Base-by-base conservation (phyloP, 2,329 filamentous ascomycete genomes). In the Aspergillus neotritici region DNA sequence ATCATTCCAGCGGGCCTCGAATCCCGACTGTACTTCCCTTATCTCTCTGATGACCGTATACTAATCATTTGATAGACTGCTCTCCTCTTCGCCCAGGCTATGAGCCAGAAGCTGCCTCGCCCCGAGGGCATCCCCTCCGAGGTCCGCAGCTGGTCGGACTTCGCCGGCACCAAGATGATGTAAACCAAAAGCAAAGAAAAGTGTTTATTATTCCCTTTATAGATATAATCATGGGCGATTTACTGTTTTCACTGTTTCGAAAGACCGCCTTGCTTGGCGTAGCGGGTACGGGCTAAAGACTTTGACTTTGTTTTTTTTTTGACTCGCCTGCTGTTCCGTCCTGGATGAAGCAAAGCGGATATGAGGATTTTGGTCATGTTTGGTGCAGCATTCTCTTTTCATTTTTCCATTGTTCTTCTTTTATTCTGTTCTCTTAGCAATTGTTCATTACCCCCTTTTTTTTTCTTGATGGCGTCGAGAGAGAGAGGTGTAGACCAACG, bases 61-160 rank as follows among this genome's bases (percentile, higher is more conserved):
- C 45, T 71, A 59, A 72, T 51, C 9, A 6, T 34, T 34, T 41
- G 34, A 8, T 53, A 96, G 89, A 98, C 93, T 56, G 91, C 93
- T 48, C 83, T 93, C 53, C 86, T 97, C 58, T 97, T 97, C 62
- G 89, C 93, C 49, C 87, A 88, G 69, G 97, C 93, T 72, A 94
- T 98, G 87, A 93, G 77, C 71, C 87, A 89, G 77, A 98, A 97
- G 77, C 78, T 98, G 38, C 93, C 93, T 49, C 83, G 87, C 60
- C 73, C 80, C 49, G 87, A 93, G 64, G 91, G 89, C 41, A 91
- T 96, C 52, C 93, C 93, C 37, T 75, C 80, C 37, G 93, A 98
- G 72, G 93, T 97, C 61, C 83, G 86, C 66, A 83, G 84, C 62
- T 98, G 93, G 93, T 94, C 87, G 54, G 84, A 97, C 60, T 98